Evolutionary conservation across 148 eudicot species (phyloP).

Genomic region (Fagopyrum homotropicum): DNA sequence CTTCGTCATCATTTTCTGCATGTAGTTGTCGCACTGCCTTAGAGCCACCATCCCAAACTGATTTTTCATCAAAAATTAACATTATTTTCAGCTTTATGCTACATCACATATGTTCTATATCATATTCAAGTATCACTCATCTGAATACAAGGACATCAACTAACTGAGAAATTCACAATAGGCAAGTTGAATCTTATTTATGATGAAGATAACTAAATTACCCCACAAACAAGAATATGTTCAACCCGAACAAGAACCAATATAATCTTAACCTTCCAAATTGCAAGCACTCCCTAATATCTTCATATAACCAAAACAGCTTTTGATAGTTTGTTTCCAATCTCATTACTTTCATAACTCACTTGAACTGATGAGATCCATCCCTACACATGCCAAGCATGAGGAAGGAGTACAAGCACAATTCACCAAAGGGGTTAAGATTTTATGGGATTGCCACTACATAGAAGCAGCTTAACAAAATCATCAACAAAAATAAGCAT

Average conservation of each 20-base stretch:
- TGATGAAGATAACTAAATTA: not conserved
- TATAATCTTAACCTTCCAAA: not conserved
- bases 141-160: not conserved
- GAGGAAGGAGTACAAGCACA: not conserved
- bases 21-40: slow-evolving; percentile 59
- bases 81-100: not conserved
- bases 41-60: slow-evolving; percentile 42
- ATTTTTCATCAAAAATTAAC: slow-evolving; percentile 18
- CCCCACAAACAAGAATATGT: not conserved
- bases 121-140: not conserved
- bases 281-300: slow-evolving; percentile 2
- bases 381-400: not conserved
- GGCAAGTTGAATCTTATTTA: not conserved
- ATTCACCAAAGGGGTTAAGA: not conserved
- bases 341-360: not conserved
- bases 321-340: not conserved
- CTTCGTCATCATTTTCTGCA: slow-evolving; percentile 83
- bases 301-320: not conserved
- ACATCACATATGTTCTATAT: slow-evolving; percentile 3
- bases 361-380: not conserved
- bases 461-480: not conserved
- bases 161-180: not conserved
- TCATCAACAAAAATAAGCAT: not conserved
- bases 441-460: not conserved
- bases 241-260: not conserved